These are phyloP conservation scores for Phytophthora chlamydospora DNA, from an alignment of 352 stramenopile genomes.

Conservation along the genomic window DNA sequence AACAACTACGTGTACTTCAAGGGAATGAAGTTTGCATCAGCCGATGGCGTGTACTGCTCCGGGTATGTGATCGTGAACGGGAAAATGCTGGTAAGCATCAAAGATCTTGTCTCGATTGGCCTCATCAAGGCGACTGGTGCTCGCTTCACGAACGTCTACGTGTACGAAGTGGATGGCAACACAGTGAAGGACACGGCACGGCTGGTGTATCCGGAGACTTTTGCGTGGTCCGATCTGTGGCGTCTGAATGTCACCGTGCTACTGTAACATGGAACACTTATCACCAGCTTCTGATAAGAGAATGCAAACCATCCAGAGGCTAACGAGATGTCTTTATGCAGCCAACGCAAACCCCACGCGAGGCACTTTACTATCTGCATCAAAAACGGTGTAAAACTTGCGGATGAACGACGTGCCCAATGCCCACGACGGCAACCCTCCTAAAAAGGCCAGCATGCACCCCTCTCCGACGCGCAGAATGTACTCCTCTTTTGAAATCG, in stretches of 20 bases:
- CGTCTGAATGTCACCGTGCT: conserved; percentile 27
- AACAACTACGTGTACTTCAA: conserved; percentile 50
- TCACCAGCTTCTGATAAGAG: no score
- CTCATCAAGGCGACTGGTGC: conserved; percentile 37
- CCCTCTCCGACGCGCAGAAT: conserved; percentile 62
- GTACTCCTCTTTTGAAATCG: conserved; percentile 87
- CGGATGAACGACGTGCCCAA: not conserved
- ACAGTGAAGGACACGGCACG: conserved; percentile 39
- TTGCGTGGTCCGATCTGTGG: conserved; percentile 29
- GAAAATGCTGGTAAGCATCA: conserved; percentile 38
- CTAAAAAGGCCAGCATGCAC: conserved; percentile 94
- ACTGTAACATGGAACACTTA: no score
- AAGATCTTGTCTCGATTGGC: conserved; percentile 32
- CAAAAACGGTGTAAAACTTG: conserved; percentile 5
- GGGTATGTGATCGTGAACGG: conserved; percentile 51
- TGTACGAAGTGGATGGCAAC: conserved; percentile 48
- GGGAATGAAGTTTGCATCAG: conserved; percentile 48
- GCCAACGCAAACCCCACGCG: not conserved
- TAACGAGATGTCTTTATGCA: conserved; percentile 1
- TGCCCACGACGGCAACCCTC: conserved; percentile 15
- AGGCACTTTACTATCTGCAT: not conserved
- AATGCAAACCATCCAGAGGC: no score
- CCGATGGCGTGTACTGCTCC: conserved; percentile 45
- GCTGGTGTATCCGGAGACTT: conserved; percentile 25
- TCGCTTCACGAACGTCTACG: conserved; percentile 37